Conservation (phyloP, 371 early-diverging fungal species). For the Dinochytrium kinnereticum region DNA sequence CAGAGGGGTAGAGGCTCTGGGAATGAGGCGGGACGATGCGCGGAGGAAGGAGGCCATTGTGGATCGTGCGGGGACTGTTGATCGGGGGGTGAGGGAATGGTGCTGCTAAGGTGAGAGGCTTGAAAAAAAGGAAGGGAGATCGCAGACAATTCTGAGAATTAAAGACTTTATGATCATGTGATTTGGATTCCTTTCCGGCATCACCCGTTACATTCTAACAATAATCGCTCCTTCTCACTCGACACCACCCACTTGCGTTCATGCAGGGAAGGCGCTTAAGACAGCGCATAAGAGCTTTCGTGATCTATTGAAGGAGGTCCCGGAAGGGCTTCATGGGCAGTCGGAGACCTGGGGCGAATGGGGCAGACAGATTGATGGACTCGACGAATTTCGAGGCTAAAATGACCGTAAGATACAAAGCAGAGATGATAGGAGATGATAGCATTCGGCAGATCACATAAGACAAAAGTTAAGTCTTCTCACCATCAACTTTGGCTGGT, state of each 20-base stretch:
- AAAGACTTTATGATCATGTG: neutral
- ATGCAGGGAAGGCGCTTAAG: too few species aligned
- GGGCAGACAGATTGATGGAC: slow-evolving; percentile 38
- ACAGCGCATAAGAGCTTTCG: neutral
- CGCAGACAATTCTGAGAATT: too few species aligned
- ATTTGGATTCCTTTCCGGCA: too few species aligned
- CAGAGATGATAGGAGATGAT: neutral
- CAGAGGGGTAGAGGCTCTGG: neutral
- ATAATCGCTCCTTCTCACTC: too few species aligned
- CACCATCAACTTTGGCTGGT: slow-evolving; percentile 46
- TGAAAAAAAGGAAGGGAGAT: too few species aligned
- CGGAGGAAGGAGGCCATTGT: slow-evolving; percentile 11
- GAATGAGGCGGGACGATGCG: neutral
- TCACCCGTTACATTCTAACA: too few species aligned
- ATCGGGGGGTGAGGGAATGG: neutral
- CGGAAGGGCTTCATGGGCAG: slow-evolving; percentile 36
- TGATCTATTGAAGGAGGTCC: slow-evolving; percentile 13
- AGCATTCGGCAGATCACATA: neutral
- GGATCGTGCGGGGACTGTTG: neutral
- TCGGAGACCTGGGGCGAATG: slow-evolving; percentile 44
- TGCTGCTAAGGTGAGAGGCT: too few species aligned
- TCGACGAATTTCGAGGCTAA: slow-evolving; percentile 44
- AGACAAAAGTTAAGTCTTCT: neutral
- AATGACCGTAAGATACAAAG: too few species aligned
- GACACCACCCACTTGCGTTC: too few species aligned